Base-by-base conservation (phyloP, 1,139 yeast species). In the Sugiyamaella grinbergsii region DNA sequence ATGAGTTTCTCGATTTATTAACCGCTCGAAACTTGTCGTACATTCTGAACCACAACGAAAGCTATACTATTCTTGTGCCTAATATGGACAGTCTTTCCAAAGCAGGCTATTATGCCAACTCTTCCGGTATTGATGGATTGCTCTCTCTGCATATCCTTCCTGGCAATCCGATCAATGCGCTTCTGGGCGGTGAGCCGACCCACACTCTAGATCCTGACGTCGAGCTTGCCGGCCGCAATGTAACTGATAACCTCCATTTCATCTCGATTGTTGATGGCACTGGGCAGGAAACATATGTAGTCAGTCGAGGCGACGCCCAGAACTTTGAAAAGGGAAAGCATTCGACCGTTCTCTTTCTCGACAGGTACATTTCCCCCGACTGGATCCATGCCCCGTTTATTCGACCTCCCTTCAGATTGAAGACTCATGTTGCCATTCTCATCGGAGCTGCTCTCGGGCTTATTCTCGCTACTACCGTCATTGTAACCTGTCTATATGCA, bases 51-150 rank as follows among this genome's bases (percentile, higher is more conserved):
- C 57, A 67, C 26, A 51, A 58, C 42, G 47, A 60, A 16, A 62
- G 66, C n/a, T 85, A 75, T 61, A 86, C 97, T 0, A 67, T 91
- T n/a, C 68, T 93, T 23, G 79, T 90, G 0, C 98, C 98, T 0
- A 75, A 83, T 0, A 71, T 81, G 5, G 76, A 77, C 20, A 81
- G 90, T 0, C 65, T 89, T 53, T 58, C 62, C 13, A 73, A 74
- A 53, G 78, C 77, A 34, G 58, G 56, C 18, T 73, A 82, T 52
- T 77, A 86, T 1, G 56, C 68, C 1, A 64, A 72, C 42, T 61
- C 72, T 1, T 73, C 77, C 0, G 68, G 67, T 42, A 67, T 91
- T 32, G 74, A 74, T 36, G 73, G 78, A 13, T 78, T 89, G 53
- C 69, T 89, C 31, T 77, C 78, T 50, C 70, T 88, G 51, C 98